Conservation (phyloP, 345 rosid genomes). For the Kandelia obovata region DNA sequence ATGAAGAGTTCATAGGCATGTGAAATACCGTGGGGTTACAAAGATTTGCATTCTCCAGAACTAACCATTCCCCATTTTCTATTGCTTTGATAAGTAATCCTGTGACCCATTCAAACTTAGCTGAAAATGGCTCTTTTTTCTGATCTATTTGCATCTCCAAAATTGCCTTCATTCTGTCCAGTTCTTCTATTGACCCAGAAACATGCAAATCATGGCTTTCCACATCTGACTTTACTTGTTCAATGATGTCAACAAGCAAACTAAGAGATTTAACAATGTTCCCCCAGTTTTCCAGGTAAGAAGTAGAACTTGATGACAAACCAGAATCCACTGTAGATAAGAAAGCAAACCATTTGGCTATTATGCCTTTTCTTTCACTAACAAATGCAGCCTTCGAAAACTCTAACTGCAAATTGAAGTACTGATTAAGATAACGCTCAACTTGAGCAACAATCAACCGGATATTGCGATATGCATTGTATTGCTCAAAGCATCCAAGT, state of each 20-base stretch:
- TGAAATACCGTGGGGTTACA: conserved; percentile 87
- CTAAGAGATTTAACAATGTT: conserved; percentile 39
- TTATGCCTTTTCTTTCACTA: conserved; percentile 38
- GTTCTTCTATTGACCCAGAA: conserved; percentile 52
- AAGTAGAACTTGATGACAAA: conserved; percentile 34
- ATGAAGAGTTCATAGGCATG: background rate
- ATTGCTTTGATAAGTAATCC: conserved; percentile 80
- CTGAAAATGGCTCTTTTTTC: conserved; percentile 40
- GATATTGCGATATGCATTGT: conserved; percentile 69
- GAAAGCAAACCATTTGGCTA: conserved; percentile 65
- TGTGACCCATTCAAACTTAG: conserved; percentile 94
- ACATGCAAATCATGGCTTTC: conserved; percentile 32
- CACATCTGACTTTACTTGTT: conserved; percentile 43
- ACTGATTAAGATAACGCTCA: conserved; percentile 58
- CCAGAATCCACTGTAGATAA: conserved; percentile 40
- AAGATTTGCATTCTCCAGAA: conserved; percentile 89
- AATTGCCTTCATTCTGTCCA: conserved; percentile 49
- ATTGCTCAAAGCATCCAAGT: conserved; percentile 96
- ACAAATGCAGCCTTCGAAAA: conserved; percentile 39
- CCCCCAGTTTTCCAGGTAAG: conserved; percentile 25
- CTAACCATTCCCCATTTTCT: conserved; percentile 94
- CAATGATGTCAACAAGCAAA: conserved; percentile 47
- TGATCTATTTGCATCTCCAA: conserved; percentile 50
- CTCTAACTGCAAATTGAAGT: conserved; percentile 51
- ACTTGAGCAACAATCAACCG: conserved; percentile 55